Percentiles rank a stretch among this genome's conserved stretches.
Conservation (phyloP, 106 monocot species). For the Chionographis japonica region DNA sequence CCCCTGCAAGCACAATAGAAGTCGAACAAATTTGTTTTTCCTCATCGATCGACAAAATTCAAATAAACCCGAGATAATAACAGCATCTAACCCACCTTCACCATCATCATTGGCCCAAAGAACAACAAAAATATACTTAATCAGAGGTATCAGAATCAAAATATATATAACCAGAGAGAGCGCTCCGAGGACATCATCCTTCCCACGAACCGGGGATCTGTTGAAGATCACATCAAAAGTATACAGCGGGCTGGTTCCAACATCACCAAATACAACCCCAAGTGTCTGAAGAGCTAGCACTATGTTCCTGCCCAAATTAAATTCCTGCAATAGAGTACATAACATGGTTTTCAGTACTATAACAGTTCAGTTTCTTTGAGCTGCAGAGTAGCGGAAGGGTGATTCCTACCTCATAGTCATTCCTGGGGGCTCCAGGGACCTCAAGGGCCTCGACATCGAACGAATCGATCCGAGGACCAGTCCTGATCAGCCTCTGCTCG, state of each 20-base stretch:
- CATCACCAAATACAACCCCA: constrained; percentile 95
- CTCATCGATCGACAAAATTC: not conserved
- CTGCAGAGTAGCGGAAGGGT: not conserved
- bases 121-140: constrained; percentile 80
- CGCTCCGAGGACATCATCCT: constrained; percentile 91
- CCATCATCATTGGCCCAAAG: constrained; percentile 95
- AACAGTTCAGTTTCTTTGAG: not conserved
- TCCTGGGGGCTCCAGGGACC: constrained; percentile 57
- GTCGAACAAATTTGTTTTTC: not conserved
- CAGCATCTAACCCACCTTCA: constrained; percentile 63
- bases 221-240: constrained; percentile 92
- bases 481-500: constrained; percentile 65
- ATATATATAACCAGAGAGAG: constrained; percentile 92
- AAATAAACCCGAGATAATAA: not conserved
- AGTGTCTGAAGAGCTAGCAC: constrained; percentile 83
- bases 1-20: constrained; percentile 39
- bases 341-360: not conserved
- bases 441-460: constrained; percentile 97
- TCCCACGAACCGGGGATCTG: constrained; percentile 49
- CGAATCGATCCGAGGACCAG: constrained; percentile 86
- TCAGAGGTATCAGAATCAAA: constrained; percentile 83
- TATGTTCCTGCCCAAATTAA: constrained; percentile 52
- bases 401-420: constrained; percentile 43
- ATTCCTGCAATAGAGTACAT: constrained; percentile 53
- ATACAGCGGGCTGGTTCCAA: constrained; percentile 89